These are phyloP conservation scores for Suillus hirtellus DNA, from an alignment of 768 basidiomycete species.

Conservation along the genomic window DNA sequence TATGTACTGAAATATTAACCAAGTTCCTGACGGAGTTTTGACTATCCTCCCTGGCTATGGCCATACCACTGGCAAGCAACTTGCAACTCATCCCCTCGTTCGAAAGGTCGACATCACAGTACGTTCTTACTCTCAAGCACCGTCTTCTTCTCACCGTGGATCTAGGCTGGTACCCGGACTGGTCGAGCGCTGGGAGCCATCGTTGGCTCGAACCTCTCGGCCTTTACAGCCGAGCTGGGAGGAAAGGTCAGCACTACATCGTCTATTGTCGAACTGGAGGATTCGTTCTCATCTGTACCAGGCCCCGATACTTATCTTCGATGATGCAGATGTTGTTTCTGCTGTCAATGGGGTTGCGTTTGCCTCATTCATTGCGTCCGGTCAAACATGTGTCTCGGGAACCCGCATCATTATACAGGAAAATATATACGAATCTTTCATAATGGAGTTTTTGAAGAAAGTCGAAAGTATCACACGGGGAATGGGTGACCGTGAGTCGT, in stretches of 20 bases:
- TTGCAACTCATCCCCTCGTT: slow-evolving; percentile 65
- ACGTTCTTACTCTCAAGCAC: slow-evolving; percentile 21
- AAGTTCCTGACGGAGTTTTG: slow-evolving; percentile 78
- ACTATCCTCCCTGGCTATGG: slow-evolving; percentile 77
- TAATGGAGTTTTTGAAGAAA: slow-evolving; percentile 62
- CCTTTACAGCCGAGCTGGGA: slow-evolving; percentile 83
- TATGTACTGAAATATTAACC: slow-evolving; percentile 4
- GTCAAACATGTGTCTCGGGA: slow-evolving; percentile 92
- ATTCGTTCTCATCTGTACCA: slow-evolving; percentile 28
- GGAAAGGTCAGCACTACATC: slow-evolving; percentile 58
- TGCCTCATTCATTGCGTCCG: slow-evolving; percentile 82
- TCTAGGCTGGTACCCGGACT: slow-evolving; percentile 74
- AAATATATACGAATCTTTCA: slow-evolving; percentile 66
- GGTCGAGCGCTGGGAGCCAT: slow-evolving; percentile 73
- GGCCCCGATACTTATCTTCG: slow-evolving; percentile 81
- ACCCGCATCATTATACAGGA: slow-evolving; percentile 78
- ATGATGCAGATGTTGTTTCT: slow-evolving; percentile 71
- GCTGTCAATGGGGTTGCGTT: slow-evolving; percentile 85
- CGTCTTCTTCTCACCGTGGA: neutral
- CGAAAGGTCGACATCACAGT: slow-evolving; percentile 87
- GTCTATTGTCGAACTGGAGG: neutral
- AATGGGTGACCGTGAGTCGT: slow-evolving; percentile 74
- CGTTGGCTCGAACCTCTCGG: slow-evolving; percentile 71
- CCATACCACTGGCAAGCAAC: slow-evolving; percentile 57
- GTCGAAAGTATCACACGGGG: slow-evolving; percentile 57